These are phyloP conservation scores for Mortierella sp. DNA, from an alignment of 371 early-diverging fungal genomes.

Conservation along the genomic window DNA sequence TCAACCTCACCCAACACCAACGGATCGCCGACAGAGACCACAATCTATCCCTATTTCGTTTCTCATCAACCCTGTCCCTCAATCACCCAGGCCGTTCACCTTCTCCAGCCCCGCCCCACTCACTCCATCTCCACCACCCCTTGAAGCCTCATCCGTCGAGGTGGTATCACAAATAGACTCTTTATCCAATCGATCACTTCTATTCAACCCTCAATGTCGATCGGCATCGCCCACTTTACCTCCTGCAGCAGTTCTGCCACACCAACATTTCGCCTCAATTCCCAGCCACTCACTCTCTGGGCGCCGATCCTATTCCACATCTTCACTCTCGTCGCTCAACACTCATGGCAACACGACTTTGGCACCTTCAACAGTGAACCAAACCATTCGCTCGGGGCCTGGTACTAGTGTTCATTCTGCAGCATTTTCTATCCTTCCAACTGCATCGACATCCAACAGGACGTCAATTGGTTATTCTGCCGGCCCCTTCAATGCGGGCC, in stretches of 20 bases:
- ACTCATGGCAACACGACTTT: background rate
- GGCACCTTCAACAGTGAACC: background rate
- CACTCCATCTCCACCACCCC: conserved; percentile 3
- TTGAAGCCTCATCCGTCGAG: background rate
- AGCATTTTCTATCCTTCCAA: background rate
- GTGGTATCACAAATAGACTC: background rate
- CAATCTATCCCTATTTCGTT: conserved; percentile 34
- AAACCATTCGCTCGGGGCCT: background rate
- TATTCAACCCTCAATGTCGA: background rate
- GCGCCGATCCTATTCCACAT: background rate
- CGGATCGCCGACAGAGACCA: background rate
- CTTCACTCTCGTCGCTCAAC: background rate
- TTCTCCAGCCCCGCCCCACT: background rate
- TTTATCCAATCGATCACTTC: background rate
- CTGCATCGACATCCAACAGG: background rate
- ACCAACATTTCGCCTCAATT: background rate
- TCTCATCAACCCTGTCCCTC: conserved; percentile 25
- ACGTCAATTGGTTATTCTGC: no score
- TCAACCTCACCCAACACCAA: background rate
- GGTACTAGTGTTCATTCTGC: background rate
- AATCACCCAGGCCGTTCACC: conserved; percentile 21
- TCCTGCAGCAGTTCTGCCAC: background rate
- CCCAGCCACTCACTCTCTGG: background rate
- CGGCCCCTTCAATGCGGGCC: background rate
- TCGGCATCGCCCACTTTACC: background rate